Base-by-base conservation (phyloP, 768 basidiomycete genomes). In the Cytidiella melzeri region DNA sequence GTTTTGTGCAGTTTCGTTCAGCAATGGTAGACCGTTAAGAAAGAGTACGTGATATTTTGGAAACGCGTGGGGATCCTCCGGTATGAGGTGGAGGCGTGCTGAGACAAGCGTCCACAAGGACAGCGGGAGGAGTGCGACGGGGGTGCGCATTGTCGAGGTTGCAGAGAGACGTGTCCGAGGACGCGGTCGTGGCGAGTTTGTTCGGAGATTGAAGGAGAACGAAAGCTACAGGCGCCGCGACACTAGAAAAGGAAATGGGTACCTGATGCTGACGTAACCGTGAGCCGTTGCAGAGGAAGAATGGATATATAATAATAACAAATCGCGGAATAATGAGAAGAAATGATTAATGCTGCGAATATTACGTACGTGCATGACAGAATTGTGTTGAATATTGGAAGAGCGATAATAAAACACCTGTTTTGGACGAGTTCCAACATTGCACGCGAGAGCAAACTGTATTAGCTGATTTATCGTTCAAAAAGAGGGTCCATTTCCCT, bases 21-120 rank as follows among this genome's bases (percentile, higher is more conserved):
- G 65, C 55, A 92, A 68, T 23, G 90, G 89, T n/a, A 82, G 76
- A 50, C 77, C 76, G 61, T 88, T 87, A 61, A 92, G 77, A 66
- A 88, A 92, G 36, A 81, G 69, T 52, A 92, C 83, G 37, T 79
- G 76, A 62, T 80, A 86, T 63, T 92, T 92, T 55, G 90, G 91
- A 62, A 84, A 90, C 0, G 90, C 83, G 64, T 81, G 77, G 13
- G 81, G 72, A 58, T 92, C 90, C 58, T 91, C 85, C 24, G 90
- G 88, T 41, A 89, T 73, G 7, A 59, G 60, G 61, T 88, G 82
- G 24, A 83, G 63, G n/a, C 71, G 37, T 38, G 59, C 49, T 10
- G 46, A 51, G 55, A 46, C 54, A 46, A 61, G 59, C 27, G 67
- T 12, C 40, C 50, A 46, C 34, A 59, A 53, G 45, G 74, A 71